Evolutionary conservation across 164 flowering plant species (phyloP).

Genomic region (Akebia trifoliata): DNA sequence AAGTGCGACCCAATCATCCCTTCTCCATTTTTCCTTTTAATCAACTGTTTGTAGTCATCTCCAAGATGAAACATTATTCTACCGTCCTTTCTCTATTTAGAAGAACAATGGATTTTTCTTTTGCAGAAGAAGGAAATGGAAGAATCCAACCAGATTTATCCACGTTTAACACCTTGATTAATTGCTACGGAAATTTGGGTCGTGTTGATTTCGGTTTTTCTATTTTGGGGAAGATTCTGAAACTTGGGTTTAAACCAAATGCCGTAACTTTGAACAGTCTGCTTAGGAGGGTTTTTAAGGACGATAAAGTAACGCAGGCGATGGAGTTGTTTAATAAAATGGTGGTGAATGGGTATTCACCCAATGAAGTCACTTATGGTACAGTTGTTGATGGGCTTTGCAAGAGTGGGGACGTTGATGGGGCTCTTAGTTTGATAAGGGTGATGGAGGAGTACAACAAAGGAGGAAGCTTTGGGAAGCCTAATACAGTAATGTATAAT

Average conservation of each 20-base stretch:
- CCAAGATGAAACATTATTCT: slow-evolving; percentile 6
- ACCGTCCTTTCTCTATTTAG: neutral
- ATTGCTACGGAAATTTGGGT: slow-evolving; percentile 13
- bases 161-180: slow-evolving; percentile 14
- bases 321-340: slow-evolving; percentile 9
- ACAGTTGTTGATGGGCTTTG: slow-evolving; percentile 18
- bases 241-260: slow-evolving; percentile 12
- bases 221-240: slow-evolving; percentile 12
- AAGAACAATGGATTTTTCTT: neutral
- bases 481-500: too few species aligned
- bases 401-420: slow-evolving; percentile 1
- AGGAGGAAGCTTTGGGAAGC: neutral
- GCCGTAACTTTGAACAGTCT: slow-evolving; percentile 1
- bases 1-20: too few species aligned
- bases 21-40: neutral
- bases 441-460: slow-evolving; percentile 17
- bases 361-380: slow-evolving; percentile 12
- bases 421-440: slow-evolving; percentile 7
- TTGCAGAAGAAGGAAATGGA: too few species aligned
- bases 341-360: neutral
- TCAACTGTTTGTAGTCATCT: slow-evolving; percentile 3
- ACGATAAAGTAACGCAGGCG: neutral
- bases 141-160: neutral
- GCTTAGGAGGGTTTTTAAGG: slow-evolving; percentile 9
- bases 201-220: slow-evolving; percentile 12